Conservation (phyloP, 805 yeast genomes). For the Teunomyces gatunensis region DNA sequence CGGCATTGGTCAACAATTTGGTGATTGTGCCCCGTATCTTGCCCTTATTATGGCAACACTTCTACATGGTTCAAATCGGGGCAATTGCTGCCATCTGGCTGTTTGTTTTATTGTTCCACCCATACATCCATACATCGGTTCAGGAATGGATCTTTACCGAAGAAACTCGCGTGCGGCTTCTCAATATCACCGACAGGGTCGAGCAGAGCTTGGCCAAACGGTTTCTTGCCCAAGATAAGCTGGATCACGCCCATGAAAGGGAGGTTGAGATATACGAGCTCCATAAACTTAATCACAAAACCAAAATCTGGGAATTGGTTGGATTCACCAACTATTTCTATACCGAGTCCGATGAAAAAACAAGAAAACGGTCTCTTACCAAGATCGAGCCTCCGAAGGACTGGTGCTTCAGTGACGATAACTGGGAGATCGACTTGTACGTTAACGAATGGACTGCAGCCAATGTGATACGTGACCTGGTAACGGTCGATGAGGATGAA, state of each 20-base stretch:
- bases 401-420: slow-evolving; percentile 50
- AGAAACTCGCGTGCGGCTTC: slow-evolving; percentile 54
- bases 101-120: slow-evolving; percentile 45
- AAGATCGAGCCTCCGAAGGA: slow-evolving; percentile 55
- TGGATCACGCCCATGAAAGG: slow-evolving; percentile 16
- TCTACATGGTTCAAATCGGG: slow-evolving; percentile 13
- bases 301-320: slow-evolving; percentile 61
- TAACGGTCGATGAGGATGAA: slow-evolving; percentile 65
- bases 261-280: slow-evolving; percentile 68
- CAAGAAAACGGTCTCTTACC: slow-evolving; percentile 21
- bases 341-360: slow-evolving; percentile 20
- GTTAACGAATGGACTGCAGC: slow-evolving; percentile 63
- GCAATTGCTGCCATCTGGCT: slow-evolving; percentile 51
- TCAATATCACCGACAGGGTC: slow-evolving; percentile 47
- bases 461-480: slow-evolving; percentile 48
- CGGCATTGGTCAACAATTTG: slow-evolving; percentile 19
- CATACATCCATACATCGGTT: slow-evolving; percentile 46
- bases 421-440: slow-evolving; percentile 67
- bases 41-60: slow-evolving; percentile 25
- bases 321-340: slow-evolving; percentile 58
- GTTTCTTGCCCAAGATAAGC: slow-evolving; percentile 4
- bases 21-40: slow-evolving; percentile 28
- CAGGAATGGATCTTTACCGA: slow-evolving; percentile 55
- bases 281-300: slow-evolving; percentile 48
- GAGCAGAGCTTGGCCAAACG: slow-evolving; percentile 37